Conservation (phyloP, 2,329 filamentous ascomycete species). For the Fusarium foetens region DNA sequence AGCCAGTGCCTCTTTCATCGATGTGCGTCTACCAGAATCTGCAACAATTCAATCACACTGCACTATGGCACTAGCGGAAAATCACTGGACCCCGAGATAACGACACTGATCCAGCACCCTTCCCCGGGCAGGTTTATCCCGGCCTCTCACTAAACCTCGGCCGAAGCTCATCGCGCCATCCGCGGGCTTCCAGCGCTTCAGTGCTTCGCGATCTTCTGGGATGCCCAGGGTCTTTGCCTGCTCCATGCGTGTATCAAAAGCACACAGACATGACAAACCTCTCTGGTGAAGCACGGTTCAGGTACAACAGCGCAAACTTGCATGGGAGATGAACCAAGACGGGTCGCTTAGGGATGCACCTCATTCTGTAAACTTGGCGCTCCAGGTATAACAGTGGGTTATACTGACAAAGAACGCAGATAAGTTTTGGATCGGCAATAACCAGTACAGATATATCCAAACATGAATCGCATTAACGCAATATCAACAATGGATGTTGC, state of each 20-base stretch:
- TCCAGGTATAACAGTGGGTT: slow-evolving; percentile 2
- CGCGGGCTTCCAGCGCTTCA: slow-evolving; percentile 16
- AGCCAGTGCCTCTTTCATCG: background rate
- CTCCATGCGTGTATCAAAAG: slow-evolving; percentile 23
- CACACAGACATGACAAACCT: background rate
- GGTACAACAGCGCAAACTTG: slow-evolving; percentile 10
- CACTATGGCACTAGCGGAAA: background rate
- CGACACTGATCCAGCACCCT: background rate
- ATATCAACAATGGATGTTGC: slow-evolving; percentile 4
- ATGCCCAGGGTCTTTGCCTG: slow-evolving; percentile 26
- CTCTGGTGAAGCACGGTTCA: slow-evolving; percentile 23
- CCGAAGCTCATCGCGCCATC: slow-evolving; percentile 40
- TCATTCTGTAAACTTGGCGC: slow-evolving; percentile 13
- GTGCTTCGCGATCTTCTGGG: slow-evolving; percentile 24
- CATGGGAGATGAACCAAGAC: slow-evolving; percentile 15
- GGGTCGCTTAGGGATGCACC: slow-evolving; percentile 20
- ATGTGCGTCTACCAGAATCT: background rate
- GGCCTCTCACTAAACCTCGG: slow-evolving; percentile 30
- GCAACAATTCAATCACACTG: background rate
- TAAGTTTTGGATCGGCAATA: background rate
- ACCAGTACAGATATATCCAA: background rate
- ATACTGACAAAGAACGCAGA: background rate
- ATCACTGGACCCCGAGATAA: slow-evolving; percentile 11
- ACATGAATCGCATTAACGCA: background rate
- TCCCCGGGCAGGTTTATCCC: slow-evolving; percentile 17